Evolutionary conservation across 2,329 filamentous ascomycete genomes (phyloP).

Genomic region (Fusarium abutilonis): DNA sequence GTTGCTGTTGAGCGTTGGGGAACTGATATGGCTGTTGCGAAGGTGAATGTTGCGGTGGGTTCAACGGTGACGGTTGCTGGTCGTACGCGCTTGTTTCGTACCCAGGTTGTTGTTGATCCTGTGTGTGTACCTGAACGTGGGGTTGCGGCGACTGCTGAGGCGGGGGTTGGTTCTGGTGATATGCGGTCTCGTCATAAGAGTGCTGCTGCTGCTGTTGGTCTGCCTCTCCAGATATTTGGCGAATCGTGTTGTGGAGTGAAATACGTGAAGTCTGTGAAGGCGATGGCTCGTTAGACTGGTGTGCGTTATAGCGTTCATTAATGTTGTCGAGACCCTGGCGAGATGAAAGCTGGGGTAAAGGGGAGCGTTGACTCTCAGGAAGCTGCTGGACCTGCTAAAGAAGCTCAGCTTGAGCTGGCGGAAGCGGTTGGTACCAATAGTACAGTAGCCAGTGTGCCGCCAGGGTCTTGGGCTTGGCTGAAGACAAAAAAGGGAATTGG

Average conservation of each 20-base stretch:
- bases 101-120: conserved; percentile 43
- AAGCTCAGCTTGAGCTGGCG: conserved; percentile 37
- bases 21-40: conserved; percentile 40
- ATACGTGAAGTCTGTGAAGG: conserved; percentile 54
- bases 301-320: conserved; percentile 51
- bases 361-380: conserved; percentile 46
- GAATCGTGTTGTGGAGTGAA: conserved; percentile 55
- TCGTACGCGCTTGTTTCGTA: conserved; percentile 54
- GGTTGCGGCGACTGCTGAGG: conserved; percentile 44
- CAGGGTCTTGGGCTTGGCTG: conserved; percentile 38
- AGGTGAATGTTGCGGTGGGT: conserved; percentile 28
- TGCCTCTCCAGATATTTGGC: conserved; percentile 58
- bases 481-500: conserved; percentile 41
- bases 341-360: conserved; percentile 56
- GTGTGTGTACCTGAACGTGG: conserved; percentile 32
- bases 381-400: conserved; percentile 44
- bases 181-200: conserved; percentile 59
- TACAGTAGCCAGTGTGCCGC: not conserved
- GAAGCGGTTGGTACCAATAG: conserved; percentile 35
- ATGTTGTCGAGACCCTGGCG: conserved; percentile 57
- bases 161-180: conserved; percentile 52
- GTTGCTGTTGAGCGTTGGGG: conserved; percentile 50
- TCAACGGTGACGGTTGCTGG: conserved; percentile 43
- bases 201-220: conserved; percentile 50
- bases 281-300: conserved; percentile 54